Evolutionary conservation across 345 rosid genomes (phyloP).

Genomic region (Combretum micranthum): DNA sequence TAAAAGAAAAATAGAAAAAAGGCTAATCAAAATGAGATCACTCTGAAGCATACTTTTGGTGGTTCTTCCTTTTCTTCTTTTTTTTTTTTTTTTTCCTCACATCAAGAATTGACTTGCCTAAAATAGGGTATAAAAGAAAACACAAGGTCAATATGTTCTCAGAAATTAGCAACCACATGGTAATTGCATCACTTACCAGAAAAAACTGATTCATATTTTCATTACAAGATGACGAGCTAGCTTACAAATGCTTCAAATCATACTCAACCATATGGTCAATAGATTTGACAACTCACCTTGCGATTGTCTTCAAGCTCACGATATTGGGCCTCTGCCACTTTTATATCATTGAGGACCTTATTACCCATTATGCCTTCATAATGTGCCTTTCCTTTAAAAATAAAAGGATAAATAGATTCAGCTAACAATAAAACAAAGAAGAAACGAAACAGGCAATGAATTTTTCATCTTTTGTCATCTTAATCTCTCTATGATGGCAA

Average conservation of each 20-base stretch:
- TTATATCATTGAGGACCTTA: conserved; percentile 66
- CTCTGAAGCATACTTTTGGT: too few species aligned
- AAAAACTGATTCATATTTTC: not conserved
- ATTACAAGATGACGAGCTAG: not conserved
- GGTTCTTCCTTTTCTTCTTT: too few species aligned
- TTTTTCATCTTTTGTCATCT: too few species aligned
- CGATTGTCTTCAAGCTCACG: conserved; percentile 49
- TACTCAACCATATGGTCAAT: conserved; percentile 5
- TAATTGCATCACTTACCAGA: not conserved
- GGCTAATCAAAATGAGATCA: not conserved
- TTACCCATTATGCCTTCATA: conserved; percentile 67
- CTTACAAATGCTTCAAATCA: conserved; percentile 4
- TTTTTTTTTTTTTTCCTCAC: too few species aligned
- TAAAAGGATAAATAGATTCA: not conserved
- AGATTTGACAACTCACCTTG: conserved; percentile 20
- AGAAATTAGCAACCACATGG: not conserved
- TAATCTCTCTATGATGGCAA: too few species aligned
- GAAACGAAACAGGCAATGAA: not conserved
- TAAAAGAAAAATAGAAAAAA: conserved; percentile 2
- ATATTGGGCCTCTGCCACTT: conserved; percentile 52
- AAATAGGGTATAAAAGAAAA: too few species aligned
- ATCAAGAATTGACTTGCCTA: too few species aligned
- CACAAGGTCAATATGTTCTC: not conserved
- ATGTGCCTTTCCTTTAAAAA: conserved; percentile 53
- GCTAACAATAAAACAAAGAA: not conserved